Evolutionary conservation across 78 protist species (phyloP).

Genomic region (Chrysochromulina parva): DNA sequence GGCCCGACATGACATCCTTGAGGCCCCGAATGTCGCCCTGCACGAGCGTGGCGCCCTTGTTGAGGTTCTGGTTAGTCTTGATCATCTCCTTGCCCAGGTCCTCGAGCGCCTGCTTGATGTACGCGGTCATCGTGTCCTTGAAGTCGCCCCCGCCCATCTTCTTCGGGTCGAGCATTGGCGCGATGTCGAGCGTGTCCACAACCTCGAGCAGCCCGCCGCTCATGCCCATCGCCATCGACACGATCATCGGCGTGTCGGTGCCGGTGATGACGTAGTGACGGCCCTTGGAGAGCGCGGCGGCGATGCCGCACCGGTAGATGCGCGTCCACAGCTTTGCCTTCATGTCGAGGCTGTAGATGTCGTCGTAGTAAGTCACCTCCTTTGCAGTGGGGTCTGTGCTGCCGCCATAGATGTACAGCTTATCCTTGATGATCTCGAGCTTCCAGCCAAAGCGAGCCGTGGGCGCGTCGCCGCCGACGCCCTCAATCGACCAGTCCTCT

Average conservation of each 20-base stretch:
- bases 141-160: background rate
- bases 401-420: slow-evolving; percentile 8
- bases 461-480: background rate
- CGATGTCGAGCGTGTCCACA: background rate
- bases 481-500: background rate
- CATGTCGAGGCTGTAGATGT: background rate
- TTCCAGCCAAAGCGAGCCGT: background rate
- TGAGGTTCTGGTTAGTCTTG: too few species aligned
- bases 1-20: background rate
- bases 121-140: background rate
- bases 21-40: background rate
- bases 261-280: background rate
- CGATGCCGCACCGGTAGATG: background rate
- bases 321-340: background rate
- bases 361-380: background rate
- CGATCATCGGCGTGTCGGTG: background rate
- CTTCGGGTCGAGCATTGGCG: background rate
- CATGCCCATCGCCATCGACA: background rate
- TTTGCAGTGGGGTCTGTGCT: background rate
- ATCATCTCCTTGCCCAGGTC: background rate
- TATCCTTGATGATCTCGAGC: background rate
- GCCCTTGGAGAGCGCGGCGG: too few species aligned
- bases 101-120: background rate
- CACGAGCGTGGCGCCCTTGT: too few species aligned
- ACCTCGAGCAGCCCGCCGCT: background rate